A percentile compares a stretch with the other conserved stretches of the same genome.
Evolutionary conservation across 2,329 filamentous ascomycete genomes (phyloP).

Genomic region (Calonectria pauciramosa): DNA sequence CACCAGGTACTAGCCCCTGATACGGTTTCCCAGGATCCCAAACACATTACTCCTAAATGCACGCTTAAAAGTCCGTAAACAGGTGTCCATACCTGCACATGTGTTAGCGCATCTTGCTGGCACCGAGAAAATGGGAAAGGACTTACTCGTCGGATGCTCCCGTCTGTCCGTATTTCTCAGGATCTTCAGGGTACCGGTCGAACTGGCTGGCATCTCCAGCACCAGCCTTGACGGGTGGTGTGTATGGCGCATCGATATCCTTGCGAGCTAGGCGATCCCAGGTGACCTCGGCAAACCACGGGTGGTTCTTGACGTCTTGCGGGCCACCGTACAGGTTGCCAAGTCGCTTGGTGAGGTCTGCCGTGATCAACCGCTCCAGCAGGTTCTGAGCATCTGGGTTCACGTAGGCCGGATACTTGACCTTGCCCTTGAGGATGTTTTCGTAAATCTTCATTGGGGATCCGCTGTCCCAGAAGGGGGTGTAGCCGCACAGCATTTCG

Average conservation of each 20-base stretch:
- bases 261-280: conserved; percentile 96
- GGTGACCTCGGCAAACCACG: conserved; percentile 97
- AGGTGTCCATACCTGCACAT: conserved; percentile 75
- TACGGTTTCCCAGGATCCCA: conserved; percentile 37
- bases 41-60: conserved; percentile 31
- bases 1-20: conserved; percentile 21
- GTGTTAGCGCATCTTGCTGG: conserved; percentile 30
- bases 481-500: conserved; percentile 99
- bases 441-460: conserved; percentile 99
- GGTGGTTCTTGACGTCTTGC: conserved; percentile 93
- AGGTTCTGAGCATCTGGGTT: conserved; percentile 95
- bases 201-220: conserved; percentile 97
- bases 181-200: conserved; percentile 97
- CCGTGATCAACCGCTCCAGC: conserved; percentile 91
- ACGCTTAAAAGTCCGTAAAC: conserved; percentile 79
- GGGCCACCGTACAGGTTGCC: conserved; percentile 94
- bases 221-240: conserved; percentile 93
- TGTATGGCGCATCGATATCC: conserved; percentile 98
- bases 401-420: conserved; percentile 97
- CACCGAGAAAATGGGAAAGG: background rate
- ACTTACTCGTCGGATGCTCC: conserved; percentile 88
- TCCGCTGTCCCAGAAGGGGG: conserved; percentile 98
- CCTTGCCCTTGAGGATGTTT: conserved; percentile 94
- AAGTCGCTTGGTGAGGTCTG: conserved; percentile 93
- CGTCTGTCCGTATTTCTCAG: conserved; percentile 86